Evolutionary conservation across 139 green algal genomes (phyloP).

Genomic region (Yamagishiella unicocca): DNA sequence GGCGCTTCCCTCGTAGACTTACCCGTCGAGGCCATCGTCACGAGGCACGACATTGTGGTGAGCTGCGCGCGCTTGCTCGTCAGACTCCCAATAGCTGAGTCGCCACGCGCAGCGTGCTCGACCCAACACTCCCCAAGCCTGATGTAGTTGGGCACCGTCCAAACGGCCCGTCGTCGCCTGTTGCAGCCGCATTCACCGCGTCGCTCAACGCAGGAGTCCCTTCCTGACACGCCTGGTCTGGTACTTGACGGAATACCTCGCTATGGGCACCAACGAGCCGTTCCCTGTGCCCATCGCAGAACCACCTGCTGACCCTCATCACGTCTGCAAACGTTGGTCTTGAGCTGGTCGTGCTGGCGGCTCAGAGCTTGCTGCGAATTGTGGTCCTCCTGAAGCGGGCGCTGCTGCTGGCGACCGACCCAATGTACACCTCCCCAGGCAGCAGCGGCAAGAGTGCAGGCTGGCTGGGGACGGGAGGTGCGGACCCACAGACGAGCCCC

Average conservation of each 20-base stretch:
- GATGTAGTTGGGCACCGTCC: too few species aligned
- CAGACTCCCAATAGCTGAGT: too few species aligned
- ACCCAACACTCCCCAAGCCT: too few species aligned
- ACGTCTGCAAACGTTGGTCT: not conserved
- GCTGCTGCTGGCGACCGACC: slow-evolving; percentile 44
- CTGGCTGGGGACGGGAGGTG: not conserved
- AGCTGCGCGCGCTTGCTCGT: too few species aligned
- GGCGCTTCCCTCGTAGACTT: slow-evolving; percentile 21
- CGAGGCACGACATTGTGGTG: slow-evolving; percentile 32
- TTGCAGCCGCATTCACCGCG: too few species aligned
- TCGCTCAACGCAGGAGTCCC: too few species aligned
- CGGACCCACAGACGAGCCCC: not conserved
- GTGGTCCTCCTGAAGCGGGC: slow-evolving; percentile 50
- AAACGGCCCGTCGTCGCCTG: too few species aligned
- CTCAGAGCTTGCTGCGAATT: slow-evolving; percentile 48
- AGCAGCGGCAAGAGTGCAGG: not conserved
- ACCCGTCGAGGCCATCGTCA: slow-evolving; percentile 23
- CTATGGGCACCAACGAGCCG: too few species aligned
- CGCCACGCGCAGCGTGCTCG: too few species aligned
- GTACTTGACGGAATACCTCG: too few species aligned
- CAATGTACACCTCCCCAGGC: slow-evolving; percentile 9
- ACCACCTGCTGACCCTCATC: not conserved
- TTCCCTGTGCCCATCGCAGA: not conserved
- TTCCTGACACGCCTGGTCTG: too few species aligned
- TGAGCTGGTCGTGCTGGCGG: slow-evolving; percentile 12